These are phyloP conservation scores for Margaritispora aquatica DNA, from an alignment of 495 filamentous ascomycete species.

Conservation along the genomic window DNA sequence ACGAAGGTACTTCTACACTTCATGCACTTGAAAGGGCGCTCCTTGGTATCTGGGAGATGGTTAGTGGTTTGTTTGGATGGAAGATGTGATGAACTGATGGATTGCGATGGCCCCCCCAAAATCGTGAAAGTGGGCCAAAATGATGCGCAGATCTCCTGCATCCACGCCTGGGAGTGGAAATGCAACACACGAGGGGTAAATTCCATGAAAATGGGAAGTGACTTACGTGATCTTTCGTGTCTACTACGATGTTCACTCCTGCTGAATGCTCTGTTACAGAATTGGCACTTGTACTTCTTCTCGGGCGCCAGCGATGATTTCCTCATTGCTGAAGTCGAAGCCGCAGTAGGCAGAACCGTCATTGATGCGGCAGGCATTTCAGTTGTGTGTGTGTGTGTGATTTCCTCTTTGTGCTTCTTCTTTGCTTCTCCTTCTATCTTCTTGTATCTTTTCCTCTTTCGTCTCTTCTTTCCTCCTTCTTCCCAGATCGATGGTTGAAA, in stretches of 20 bases:
- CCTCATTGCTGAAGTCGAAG: conserved; percentile 51
- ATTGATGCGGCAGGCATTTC: conserved; percentile 60
- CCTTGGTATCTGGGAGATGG: conserved; percentile 78
- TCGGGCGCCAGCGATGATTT: conserved; percentile 65
- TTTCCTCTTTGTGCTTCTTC: conserved; percentile 22
- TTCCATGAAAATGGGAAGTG: background rate
- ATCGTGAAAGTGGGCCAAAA: background rate
- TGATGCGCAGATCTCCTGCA: conserved; percentile 16
- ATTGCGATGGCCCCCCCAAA: conserved; percentile 13
- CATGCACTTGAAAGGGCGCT: conserved; percentile 95
- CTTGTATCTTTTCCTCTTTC: no score
- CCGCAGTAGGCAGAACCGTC: conserved; percentile 42
- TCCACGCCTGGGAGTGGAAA: conserved; percentile 1
- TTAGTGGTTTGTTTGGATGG: background rate
- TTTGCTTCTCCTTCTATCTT: no score
- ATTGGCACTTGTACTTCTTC: conserved; percentile 99
- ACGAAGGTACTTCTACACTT: conserved; percentile 99
- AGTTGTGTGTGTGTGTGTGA: no score
- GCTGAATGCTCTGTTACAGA: conserved; percentile 95
- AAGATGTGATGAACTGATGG: conserved; percentile 8
- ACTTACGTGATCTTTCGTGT: conserved; percentile 98
- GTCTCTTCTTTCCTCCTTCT: conserved; percentile 6
- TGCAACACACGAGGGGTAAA: background rate
- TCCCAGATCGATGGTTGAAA: conserved; percentile 33
- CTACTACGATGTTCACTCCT: conserved; percentile 94